Base-by-base conservation (phyloP, 1,284 basidiomycete genomes). In the Cutaneotrichosporon arboriforme region DNA sequence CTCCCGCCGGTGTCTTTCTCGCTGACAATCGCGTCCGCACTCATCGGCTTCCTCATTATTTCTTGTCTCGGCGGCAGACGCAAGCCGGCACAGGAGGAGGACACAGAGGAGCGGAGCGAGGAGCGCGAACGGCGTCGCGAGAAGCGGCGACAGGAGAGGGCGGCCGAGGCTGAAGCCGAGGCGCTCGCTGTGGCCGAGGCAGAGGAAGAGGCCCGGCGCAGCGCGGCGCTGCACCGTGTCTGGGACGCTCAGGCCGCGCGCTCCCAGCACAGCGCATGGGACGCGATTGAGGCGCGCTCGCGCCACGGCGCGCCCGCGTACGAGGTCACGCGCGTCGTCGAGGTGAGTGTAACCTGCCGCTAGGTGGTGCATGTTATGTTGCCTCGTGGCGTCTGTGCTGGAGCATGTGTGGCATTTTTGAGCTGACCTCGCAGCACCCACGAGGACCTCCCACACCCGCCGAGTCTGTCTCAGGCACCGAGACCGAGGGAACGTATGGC, bases 1-100 rank as follows among this genome's bases (percentile, higher is more conserved):
- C 61, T 74, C 4, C 72, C 72, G 8, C 72, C 72, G 0, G 37
- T 74, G 34, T 68, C 69, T 9, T 59, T 74, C 31, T 52, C 62
- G 1, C 59, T 74, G n/a, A 69, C 72, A 1, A 55, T 74, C 51
- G 58, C 66, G 1, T 70, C 68, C 0, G 68, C 70, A 8, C 48
- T 71, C 34, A 51, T 72, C 31, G 70, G 65, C 31, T 39, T 69
- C 52, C 42, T 62, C 17, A 44, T 72, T 50, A 74, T 74, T 43
- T 61, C 68, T 13, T 68, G 31, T 41, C 35, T 49, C 5, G 48
- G 56, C 34, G 15, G 49, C 22, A 36, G 42, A 31, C 22, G 20
- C 40, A 42, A 42, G 45, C 15, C 21, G 10, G 17, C 21, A 8
- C 17, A 38, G 41, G 41, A 33, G 35, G 14, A 33, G 35, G 34